Conservation (phyloP, 2,329 filamentous ascomycete species). For the Periconia sp. region DNA sequence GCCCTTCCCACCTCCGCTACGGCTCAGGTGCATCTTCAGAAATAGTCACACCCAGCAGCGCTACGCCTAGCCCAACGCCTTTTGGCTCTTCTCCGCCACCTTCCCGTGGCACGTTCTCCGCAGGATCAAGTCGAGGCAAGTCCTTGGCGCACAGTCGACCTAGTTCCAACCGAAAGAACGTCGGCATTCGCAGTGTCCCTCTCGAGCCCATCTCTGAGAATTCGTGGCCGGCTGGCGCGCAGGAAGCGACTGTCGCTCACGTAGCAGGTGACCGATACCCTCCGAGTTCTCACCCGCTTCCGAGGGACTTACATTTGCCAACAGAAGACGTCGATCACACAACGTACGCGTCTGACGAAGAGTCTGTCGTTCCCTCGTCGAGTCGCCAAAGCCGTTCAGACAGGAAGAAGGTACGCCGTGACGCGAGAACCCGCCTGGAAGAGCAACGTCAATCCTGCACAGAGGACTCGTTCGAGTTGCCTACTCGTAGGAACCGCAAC, state of each 20-base stretch:
- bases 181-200: constrained; percentile 14
- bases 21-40: constrained; percentile 27
- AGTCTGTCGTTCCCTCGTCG: constrained; percentile 16
- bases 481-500: background rate
- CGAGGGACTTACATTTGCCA: constrained; percentile 39
- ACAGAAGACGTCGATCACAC: constrained; percentile 14
- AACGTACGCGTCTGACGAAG: constrained; percentile 30
- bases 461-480: background rate
- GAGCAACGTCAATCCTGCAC: background rate
- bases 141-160: background rate
- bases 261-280: constrained; percentile 53
- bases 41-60: constrained; percentile 20
- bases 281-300: constrained; percentile 48
- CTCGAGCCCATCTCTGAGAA: constrained; percentile 15
- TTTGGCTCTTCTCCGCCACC: constrained; percentile 17
- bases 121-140: background rate
- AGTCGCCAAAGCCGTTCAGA: constrained; percentile 7
- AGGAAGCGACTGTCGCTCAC: constrained; percentile 30
- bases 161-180: constrained; percentile 1
- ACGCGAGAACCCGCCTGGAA: background rate
- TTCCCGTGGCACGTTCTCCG: background rate
- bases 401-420: constrained; percentile 23
- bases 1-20: constrained; percentile 34
- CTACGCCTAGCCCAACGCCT: constrained; percentile 14
- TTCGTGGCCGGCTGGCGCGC: constrained; percentile 4